Evolutionary conservation across 331 rosid genomes (phyloP).

Genomic region (Dryas integrifolia): DNA sequence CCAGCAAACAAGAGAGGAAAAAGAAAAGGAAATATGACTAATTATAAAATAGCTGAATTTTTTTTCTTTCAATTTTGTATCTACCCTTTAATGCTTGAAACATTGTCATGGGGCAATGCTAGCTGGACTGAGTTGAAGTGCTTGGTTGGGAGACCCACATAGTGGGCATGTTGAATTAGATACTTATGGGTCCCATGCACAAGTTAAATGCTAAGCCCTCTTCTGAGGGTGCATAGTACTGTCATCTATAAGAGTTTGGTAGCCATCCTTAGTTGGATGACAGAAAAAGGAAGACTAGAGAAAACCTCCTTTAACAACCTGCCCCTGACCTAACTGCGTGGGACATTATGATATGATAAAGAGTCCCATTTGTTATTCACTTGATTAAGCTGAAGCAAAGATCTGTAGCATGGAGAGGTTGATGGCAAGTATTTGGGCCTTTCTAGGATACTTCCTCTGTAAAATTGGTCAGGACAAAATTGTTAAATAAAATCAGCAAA

Average conservation of each 20-base stretch:
- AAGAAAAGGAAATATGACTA: not conserved
- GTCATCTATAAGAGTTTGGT: slow-evolving; percentile 57
- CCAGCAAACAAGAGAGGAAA: not conserved
- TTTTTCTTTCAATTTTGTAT: not conserved
- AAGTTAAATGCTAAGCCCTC: slow-evolving; percentile 37
- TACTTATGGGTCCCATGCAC: slow-evolving; percentile 48
- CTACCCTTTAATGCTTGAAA: not conserved
- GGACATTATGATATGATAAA: slow-evolving; percentile 26
- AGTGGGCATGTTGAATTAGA: slow-evolving; percentile 41
- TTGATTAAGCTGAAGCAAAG: slow-evolving; percentile 22
- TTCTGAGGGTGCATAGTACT: slow-evolving; percentile 47
- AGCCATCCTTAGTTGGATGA: slow-evolving; percentile 59
- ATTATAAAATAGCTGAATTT: not conserved
- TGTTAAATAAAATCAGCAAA: not conserved
- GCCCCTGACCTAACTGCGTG: slow-evolving; percentile 49
- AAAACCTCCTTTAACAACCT: slow-evolving; percentile 44
- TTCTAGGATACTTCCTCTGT: slow-evolving; percentile 1
- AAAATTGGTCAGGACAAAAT: slow-evolving; percentile 19
- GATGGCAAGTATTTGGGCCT: slow-evolving; percentile 11
- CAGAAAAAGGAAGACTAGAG: slow-evolving; percentile 36
- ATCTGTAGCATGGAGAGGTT: not conserved
- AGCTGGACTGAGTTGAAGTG: slow-evolving; percentile 45
- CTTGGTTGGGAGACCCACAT: slow-evolving; percentile 34
- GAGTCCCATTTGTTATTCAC: slow-evolving; percentile 27
- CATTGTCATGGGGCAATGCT: slow-evolving; percentile 35